Base-by-base conservation (phyloP, 345 rosid species). In the Laguncularia racemosa region DNA sequence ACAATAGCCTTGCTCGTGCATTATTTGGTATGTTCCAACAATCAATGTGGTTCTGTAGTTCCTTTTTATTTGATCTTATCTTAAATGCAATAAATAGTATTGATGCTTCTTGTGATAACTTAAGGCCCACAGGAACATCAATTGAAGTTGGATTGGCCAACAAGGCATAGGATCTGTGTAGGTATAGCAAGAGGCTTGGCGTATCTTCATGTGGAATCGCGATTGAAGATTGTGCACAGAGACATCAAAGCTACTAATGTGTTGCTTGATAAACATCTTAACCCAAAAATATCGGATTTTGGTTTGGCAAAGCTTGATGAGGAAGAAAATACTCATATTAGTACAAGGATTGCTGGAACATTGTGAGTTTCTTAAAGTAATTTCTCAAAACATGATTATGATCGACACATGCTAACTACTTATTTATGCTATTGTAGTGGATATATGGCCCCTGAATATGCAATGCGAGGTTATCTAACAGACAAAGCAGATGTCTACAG, bases 281-380 rank as follows among this genome's bases (percentile, higher is more conserved):
- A 71, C 12, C 73, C 85, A 46, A 77, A 75, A 60, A 81, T 84
- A 52, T 81, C 85, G 13, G 91, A 84, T 67, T 84, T 84, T 48
- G 91, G 91, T 53, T 67, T 84, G 19, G 91, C 91, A 48, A 84
- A 77, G 45, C 78, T 84, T 16, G 80, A 84, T 8, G 83, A 79
- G 51, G 87, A 73, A 17, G 87, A 81, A 47, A 77, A 84, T 49
- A 79, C 85, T 46, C 87, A 81, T 59, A 79, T 84, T 54, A 84
- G 84, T 68, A 81, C 91, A 60, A 53, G 82, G 64, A 46, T 81
- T 47, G 91, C 91, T 16, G 91, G 85, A 2, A 61, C 65, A n/a
- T 19, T 51, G 65, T 61, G 50, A 52, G 57, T 12, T 7, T 2
- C 44, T 54, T 8, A 43, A 38, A 20, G 15, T 18, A 14, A 10